These are phyloP conservation scores for Auricularia cornea DNA, from an alignment of 768 basidiomycete species.

Conservation along the genomic window DNA sequence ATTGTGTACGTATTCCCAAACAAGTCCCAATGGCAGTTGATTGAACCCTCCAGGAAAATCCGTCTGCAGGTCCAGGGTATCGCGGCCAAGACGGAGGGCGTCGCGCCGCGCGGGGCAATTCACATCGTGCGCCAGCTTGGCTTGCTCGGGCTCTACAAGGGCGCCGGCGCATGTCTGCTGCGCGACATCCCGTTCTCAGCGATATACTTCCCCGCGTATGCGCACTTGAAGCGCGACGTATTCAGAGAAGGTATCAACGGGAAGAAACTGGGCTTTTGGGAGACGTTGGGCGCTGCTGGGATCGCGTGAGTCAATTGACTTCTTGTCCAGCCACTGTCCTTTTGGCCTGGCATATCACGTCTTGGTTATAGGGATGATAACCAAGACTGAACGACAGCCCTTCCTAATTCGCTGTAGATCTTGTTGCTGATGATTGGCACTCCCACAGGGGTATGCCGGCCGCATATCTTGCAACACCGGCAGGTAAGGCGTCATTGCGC, in stretches of 20 bases:
- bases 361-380: neutral
- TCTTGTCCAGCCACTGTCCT: neutral
- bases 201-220: slow-evolving; percentile 83
- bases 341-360: neutral
- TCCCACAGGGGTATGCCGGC: slow-evolving; percentile 88
- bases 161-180: slow-evolving; percentile 84
- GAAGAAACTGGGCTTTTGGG: slow-evolving; percentile 83
- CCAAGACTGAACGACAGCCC: neutral
- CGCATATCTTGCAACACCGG: slow-evolving; percentile 86
- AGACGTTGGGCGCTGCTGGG: slow-evolving; percentile 76
- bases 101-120: slow-evolving; percentile 71
- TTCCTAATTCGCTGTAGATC: slow-evolving; percentile 13
- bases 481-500: slow-evolving; percentile 42
- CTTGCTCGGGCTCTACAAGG: slow-evolving; percentile 86
- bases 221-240: slow-evolving; percentile 84
- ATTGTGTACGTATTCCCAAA: slow-evolving; percentile 59
- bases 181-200: slow-evolving; percentile 98
- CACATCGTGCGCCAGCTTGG: slow-evolving; percentile 93
- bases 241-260: slow-evolving; percentile 96
- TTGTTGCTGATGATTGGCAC: slow-evolving; percentile 2
- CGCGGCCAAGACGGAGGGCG: slow-evolving; percentile 78
- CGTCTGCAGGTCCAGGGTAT: slow-evolving; percentile 94
- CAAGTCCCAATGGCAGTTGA: neutral
- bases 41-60: slow-evolving; percentile 59
- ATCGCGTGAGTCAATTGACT: slow-evolving; percentile 47